Conservation (phyloP, 192 early-diverging fungal genomes). For the Podila epigama region DNA sequence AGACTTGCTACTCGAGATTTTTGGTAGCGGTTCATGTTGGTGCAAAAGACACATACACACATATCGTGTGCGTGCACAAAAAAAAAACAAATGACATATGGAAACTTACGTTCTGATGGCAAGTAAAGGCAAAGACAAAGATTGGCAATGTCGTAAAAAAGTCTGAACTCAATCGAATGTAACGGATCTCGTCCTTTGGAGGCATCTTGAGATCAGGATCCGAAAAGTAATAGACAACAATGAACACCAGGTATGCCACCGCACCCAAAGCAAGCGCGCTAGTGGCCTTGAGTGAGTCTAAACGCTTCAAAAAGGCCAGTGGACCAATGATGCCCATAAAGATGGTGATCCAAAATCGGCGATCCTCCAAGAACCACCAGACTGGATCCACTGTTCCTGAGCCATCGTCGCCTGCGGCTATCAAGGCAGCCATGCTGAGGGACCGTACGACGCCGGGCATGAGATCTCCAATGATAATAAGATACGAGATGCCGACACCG, state of each 20-base stretch:
- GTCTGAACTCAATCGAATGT: conserved; percentile 63
- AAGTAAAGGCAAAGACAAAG: conserved; percentile 99
- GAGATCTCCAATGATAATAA: conserved; percentile 95
- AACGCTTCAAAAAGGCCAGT: conserved; percentile 77
- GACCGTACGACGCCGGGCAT: conserved; percentile 76
- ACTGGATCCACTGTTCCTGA: conserved; percentile 20
- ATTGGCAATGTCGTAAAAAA: conserved; percentile 87
- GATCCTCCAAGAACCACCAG: conserved; percentile 59
- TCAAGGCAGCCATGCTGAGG: conserved; percentile 36
- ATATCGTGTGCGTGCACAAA: conserved; percentile 9
- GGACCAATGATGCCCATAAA: conserved; percentile 78
- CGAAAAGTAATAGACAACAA: conserved; percentile 83
- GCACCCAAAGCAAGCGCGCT: conserved; percentile 86
- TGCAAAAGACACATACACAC: neutral
- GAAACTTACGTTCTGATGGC: conserved; percentile 91
- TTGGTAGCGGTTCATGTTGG: no score
- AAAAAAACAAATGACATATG: neutral
- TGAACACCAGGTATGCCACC: conserved; percentile 84
- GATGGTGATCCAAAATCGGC: conserved; percentile 87
- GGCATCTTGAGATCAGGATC: conserved; percentile 65
- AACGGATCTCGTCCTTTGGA: conserved; percentile 64
- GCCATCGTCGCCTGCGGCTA: conserved; percentile 40
- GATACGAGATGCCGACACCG: conserved; percentile 93
- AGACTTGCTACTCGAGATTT: no score
- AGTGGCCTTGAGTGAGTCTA: conserved; percentile 93